Evolutionary conservation across 805 yeast genomes (phyloP).

Genomic region (Pichia californica): DNA sequence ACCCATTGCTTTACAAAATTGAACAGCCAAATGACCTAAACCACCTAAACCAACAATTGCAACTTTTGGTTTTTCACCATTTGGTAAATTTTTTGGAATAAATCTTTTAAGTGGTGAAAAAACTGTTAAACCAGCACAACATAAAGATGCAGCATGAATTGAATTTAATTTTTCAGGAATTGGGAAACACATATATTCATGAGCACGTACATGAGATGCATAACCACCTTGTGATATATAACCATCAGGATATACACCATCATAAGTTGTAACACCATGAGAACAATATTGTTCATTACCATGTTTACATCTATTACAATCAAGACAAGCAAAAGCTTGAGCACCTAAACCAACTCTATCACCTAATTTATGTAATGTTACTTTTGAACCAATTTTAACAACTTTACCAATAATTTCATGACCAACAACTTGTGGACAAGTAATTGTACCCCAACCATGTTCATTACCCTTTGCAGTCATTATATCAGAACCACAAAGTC

Average conservation of each 20-base stretch:
- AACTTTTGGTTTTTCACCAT: conserved; percentile 30
- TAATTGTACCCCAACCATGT: conserved; percentile 39
- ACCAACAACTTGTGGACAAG: conserved; percentile 43
- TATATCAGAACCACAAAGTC: conserved; percentile 62
- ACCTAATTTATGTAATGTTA: conserved; percentile 33
- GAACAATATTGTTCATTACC: conserved; percentile 43
- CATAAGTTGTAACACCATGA: conserved; percentile 37
- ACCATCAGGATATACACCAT: conserved; percentile 31
- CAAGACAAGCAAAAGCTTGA: conserved; percentile 33
- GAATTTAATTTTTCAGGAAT: conserved; percentile 39
- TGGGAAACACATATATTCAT: conserved; percentile 40
- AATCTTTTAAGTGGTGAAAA: conserved; percentile 43
- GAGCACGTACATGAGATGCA: conserved; percentile 41
- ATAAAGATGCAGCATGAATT: conserved; percentile 40
- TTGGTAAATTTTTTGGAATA: conserved; percentile 23
- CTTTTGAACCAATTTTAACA: conserved; percentile 33
- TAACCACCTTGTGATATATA: conserved; percentile 39
- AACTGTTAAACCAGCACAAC: conserved; percentile 48
- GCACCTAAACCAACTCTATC: conserved; percentile 44
- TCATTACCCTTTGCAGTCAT: conserved; percentile 43
- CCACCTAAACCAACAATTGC: conserved; percentile 43
- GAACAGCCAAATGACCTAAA: conserved; percentile 41
- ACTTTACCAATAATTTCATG: conserved; percentile 40
- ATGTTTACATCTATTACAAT: conserved; percentile 31
- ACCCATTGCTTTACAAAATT: conserved; percentile 39